Evolutionary conservation across 805 yeast species (phyloP).

Genomic region (Metschnikowia reukaufii): DNA sequence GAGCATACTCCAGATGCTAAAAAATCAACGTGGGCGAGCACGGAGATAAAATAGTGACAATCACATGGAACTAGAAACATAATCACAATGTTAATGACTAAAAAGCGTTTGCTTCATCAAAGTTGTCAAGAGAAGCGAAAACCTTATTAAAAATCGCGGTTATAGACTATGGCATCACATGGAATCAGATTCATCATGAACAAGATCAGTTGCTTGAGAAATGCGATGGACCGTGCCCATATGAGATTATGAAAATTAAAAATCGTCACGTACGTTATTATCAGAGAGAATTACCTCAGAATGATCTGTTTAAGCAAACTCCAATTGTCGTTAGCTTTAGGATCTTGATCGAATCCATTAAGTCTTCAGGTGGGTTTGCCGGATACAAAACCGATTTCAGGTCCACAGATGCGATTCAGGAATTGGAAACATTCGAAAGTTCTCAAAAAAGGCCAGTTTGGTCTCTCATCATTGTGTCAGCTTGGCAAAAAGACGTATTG

Average conservation of each 20-base stretch:
- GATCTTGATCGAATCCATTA: not conserved
- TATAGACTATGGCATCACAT: not conserved
- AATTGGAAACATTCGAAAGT: not conserved
- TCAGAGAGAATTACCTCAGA: not conserved
- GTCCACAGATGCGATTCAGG: not conserved
- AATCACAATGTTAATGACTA: constrained; percentile 1
- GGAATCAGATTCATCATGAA: not conserved
- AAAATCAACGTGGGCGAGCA: not conserved
- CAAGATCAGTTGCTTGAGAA: not conserved
- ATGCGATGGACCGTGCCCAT: not conserved
- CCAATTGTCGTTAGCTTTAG: not conserved
- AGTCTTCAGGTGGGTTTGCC: not conserved
- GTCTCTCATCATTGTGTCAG: not conserved
- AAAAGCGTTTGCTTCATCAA: not conserved
- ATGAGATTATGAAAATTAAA: not conserved
- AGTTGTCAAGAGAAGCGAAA: not conserved
- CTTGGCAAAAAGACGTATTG: not conserved
- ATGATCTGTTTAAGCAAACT: not conserved
- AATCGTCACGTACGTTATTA: not conserved
- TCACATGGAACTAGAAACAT: not conserved
- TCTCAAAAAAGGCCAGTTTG: not conserved
- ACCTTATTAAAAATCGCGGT: not conserved
- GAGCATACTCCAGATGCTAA: not conserved
- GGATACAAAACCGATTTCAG: not conserved
- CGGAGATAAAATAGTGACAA: not conserved